phyloP scores from a whole-genome alignment of 2,329 filamentous ascomycete species.

The Colletotrichum liaoningense region DNA sequence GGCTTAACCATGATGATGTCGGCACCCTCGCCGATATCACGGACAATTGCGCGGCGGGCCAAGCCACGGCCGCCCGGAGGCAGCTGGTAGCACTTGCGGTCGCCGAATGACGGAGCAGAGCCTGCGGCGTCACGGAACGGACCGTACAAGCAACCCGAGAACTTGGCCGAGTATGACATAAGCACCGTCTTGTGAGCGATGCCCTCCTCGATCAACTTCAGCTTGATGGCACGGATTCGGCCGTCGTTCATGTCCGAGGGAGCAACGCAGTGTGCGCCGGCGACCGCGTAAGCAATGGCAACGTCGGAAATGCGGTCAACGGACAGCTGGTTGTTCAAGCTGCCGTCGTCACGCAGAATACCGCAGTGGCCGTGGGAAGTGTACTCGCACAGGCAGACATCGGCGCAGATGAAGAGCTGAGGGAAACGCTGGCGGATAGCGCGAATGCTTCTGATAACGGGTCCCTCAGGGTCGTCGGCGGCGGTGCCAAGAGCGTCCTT shows the following conservation, averaged over 20 bases:
- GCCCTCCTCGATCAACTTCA: slow-evolving; percentile 95
- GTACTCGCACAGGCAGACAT: slow-evolving; percentile 99
- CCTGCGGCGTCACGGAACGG: slow-evolving; percentile 97
- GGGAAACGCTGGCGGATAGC: slow-evolving; percentile 88
- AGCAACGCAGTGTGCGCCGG: slow-evolving; percentile 95
- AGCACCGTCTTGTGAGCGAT: slow-evolving; percentile 91
- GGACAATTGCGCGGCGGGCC: slow-evolving; percentile 86
- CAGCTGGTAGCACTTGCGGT: slow-evolving; percentile 96
- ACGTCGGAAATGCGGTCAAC: slow-evolving; percentile 96
- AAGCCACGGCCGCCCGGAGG: slow-evolving; percentile 92
- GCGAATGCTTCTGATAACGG: slow-evolving; percentile 88
- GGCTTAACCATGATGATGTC: slow-evolving; percentile 99
- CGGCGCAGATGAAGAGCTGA: slow-evolving; percentile 88
- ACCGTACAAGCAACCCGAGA: slow-evolving; percentile 95
- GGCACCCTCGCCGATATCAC: slow-evolving; percentile 93
- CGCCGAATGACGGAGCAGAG: slow-evolving; percentile 90
- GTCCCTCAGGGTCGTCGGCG: slow-evolving; percentile 92
- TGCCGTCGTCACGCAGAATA: slow-evolving; percentile 92
- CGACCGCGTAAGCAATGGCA: slow-evolving; percentile 96
- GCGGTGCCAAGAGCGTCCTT: slow-evolving; percentile 94
- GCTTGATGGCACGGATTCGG: slow-evolving; percentile 95
- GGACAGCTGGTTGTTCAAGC: slow-evolving; percentile 91
- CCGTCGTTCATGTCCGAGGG: slow-evolving; percentile 99
- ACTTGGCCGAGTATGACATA: slow-evolving; percentile 99
- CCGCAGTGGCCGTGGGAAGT: slow-evolving; percentile 98